These are phyloP conservation scores for Cyclotella kingstonii DNA, from an alignment of 108 stramenopile species.

Conservation along the genomic window DNA sequence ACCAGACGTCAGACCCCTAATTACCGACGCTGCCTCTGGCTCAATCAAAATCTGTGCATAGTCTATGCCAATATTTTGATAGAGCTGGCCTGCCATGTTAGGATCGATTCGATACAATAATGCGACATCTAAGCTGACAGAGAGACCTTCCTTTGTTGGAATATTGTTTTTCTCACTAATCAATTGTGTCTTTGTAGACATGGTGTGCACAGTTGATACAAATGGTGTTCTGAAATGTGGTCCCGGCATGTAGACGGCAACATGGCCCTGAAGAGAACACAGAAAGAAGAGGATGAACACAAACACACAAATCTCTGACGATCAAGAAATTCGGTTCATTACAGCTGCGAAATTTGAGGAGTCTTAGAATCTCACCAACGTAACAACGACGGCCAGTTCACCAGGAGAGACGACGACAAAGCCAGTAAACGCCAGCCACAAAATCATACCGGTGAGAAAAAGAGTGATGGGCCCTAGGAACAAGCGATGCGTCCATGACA, in stretches of 20 bases:
- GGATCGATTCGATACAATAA: constrained; percentile 37
- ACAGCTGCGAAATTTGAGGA: neutral
- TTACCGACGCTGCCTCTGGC: constrained; percentile 51
- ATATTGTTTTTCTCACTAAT: constrained; percentile 40
- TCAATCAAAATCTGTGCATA: constrained; percentile 31
- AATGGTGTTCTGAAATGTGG: constrained; percentile 38
- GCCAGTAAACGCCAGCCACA: constrained; percentile 22
- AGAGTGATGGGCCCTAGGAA: neutral
- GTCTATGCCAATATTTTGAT: constrained; percentile 32
- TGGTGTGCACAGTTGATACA: constrained; percentile 22
- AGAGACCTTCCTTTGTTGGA: constrained; percentile 51
- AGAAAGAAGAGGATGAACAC: neutral
- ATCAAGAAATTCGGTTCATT: neutral
- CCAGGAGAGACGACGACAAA: constrained; percentile 25
- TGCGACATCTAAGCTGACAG: constrained; percentile 46
- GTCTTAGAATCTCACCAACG: constrained; percentile 4
- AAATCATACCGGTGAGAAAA: neutral
- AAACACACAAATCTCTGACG: neutral
- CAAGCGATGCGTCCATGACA: neutral
- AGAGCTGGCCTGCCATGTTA: constrained; percentile 31
- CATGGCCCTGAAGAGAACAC: constrained; percentile 16
- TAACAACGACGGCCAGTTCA: constrained; percentile 19
- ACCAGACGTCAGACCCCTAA: constrained; percentile 48
- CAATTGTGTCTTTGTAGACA: constrained; percentile 46
- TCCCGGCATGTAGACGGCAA: constrained; percentile 29